Conservation (phyloP, 2,329 filamentous ascomycete genomes). For the Dactylellina sp. region DNA sequence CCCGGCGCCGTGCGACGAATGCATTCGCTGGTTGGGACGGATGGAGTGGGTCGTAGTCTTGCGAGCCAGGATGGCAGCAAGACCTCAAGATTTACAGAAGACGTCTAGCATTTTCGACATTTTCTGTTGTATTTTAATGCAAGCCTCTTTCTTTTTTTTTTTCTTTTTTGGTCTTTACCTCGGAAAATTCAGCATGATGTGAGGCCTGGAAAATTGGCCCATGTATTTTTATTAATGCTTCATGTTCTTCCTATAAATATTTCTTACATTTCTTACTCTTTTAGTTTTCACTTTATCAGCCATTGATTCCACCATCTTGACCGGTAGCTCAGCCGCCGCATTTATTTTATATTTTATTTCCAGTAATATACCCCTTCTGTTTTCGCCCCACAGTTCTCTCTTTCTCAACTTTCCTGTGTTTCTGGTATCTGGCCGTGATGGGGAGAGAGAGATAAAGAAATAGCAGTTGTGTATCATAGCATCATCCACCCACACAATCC, state of each 20-base stretch:
- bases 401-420: constrained; percentile 7
- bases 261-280: constrained; percentile 1
- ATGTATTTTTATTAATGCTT: constrained; percentile 55
- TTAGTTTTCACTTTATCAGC: constrained; percentile 1
- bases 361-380: constrained; percentile 51
- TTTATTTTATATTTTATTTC: constrained; percentile 11
- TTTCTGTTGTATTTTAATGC: constrained; percentile 18
- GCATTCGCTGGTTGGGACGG: constrained; percentile 50
- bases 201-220: constrained; percentile 10
- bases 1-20: constrained; percentile 47
- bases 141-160: constrained; percentile 4
- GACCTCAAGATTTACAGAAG: constrained; percentile 55
- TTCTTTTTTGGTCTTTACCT: too few relatives aligned
- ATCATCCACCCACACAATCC: constrained; percentile 6
- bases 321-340: neutral
- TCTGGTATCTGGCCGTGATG: constrained; percentile 20
- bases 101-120: constrained; percentile 30
- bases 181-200: constrained; percentile 22
- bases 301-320: too few relatives aligned
- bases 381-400: constrained; percentile 12
- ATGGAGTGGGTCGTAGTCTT: constrained; percentile 51
- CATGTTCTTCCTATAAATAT: constrained; percentile 42
- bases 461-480: constrained; percentile 39
- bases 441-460: constrained; percentile 12
- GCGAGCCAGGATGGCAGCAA: constrained; percentile 56